Percentiles rank a stretch among this genome's conserved stretches.
Conservation (phyloP, 1,139 yeast species). For the Lodderomyces pseudojiufengensis region DNA sequence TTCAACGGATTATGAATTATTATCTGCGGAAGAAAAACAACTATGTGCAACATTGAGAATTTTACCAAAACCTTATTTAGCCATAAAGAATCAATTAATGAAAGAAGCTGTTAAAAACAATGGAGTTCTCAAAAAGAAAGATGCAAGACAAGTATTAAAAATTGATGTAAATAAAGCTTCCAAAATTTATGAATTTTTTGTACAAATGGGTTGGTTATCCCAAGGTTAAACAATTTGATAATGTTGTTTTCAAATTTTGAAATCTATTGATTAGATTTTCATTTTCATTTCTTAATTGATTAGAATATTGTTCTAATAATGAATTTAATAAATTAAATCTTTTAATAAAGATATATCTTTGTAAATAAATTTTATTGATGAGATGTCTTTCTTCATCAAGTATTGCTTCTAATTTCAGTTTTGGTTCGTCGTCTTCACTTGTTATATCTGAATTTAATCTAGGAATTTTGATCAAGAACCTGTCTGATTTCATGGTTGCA, state of each 20-base stretch:
- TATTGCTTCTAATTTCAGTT: neutral
- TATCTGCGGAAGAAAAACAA: slow-evolving; percentile 82
- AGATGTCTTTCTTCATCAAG: slow-evolving; percentile 15
- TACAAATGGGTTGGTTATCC: slow-evolving; percentile 80
- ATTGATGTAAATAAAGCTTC: slow-evolving; percentile 86
- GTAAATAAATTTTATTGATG: slow-evolving; percentile 26
- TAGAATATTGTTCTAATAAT: slow-evolving; percentile 34
- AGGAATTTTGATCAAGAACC: slow-evolving; percentile 1
- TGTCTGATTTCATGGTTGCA: slow-evolving; percentile 2
- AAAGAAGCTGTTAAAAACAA: slow-evolving; percentile 84
- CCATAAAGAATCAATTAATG: slow-evolving; percentile 87
- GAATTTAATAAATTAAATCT: slow-evolving; percentile 25
- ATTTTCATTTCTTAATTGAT: slow-evolving; percentile 5
- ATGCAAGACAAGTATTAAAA: slow-evolving; percentile 76
- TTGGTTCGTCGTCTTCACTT: too few relatives aligned
- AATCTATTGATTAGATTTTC: slow-evolving; percentile 1
- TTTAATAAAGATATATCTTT: slow-evolving; percentile 35
- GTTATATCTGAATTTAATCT: too few relatives aligned
- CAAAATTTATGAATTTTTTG: slow-evolving; percentile 86
- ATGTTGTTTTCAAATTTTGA: slow-evolving; percentile 3
- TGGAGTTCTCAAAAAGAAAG: slow-evolving; percentile 76
- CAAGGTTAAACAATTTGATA: slow-evolving; percentile 28
- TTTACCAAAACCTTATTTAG: slow-evolving; percentile 88
- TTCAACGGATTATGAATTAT: slow-evolving; percentile 76
- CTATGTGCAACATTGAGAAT: slow-evolving; percentile 81